These are phyloP conservation scores for Penicillium coprophilum DNA, from an alignment of 495 filamentous ascomycete species.

Conservation along the genomic window DNA sequence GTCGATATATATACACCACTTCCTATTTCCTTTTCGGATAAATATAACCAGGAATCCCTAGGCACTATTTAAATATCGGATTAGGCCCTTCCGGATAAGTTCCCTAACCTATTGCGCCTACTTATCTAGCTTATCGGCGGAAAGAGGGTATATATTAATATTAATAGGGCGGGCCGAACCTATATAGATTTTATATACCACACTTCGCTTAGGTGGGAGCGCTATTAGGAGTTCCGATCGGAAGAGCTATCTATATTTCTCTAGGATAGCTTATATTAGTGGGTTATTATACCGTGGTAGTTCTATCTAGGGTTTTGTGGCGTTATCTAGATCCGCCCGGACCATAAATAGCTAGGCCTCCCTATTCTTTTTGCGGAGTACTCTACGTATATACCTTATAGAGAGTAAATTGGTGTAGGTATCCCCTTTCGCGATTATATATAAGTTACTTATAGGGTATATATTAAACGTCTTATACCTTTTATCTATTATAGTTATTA, in stretches of 20 bases:
- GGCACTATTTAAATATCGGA: background rate
- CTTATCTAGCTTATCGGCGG: background rate
- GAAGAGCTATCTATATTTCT: background rate
- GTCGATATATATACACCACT: background rate
- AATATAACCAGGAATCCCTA: background rate
- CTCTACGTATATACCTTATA: no score
- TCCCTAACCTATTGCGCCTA: background rate
- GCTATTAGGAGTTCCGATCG: background rate
- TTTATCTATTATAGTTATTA: no score
- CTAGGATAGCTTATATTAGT: no score
- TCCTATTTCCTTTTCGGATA: background rate
- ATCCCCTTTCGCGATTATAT: no score
- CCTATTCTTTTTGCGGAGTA: no score
- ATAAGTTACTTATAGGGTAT: no score
- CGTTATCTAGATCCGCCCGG: no score
- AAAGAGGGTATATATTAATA: background rate
- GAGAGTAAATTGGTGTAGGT: no score
- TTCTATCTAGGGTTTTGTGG: rapidly evolving
- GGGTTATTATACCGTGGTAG: no score
- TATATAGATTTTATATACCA: background rate
- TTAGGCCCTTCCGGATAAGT: background rate
- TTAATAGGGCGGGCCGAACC: background rate
- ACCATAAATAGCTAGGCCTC: no score
- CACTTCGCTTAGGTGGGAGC: background rate
- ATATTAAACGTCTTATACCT: no score